Base-by-base conservation (phyloP, 768 basidiomycete species). In the Neoboletus brunneissimus region DNA sequence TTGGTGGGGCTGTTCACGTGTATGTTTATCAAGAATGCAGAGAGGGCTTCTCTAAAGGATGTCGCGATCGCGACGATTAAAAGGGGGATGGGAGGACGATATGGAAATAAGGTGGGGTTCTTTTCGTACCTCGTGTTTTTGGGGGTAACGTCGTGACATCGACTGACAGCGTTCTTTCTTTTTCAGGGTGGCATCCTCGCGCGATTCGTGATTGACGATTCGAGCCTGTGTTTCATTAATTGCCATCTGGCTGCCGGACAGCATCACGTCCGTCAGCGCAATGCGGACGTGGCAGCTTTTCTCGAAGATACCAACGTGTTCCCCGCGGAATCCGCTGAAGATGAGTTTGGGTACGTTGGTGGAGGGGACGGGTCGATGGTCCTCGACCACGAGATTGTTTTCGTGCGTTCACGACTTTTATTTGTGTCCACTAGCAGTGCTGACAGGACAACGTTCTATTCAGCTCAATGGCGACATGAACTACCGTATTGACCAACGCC, bases 241-340 rank as follows among this genome's bases (percentile, higher is more conserved):
- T 94, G 91, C 61, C 96, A 99, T 78, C 81, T 99, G 56, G 96
- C 95, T n/a, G 92, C 93, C 7, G 96, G 96, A 1, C 95, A 98
- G 65, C 81, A 83, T 54, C 88, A 89, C 48, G 81, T 89, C 18
- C 81, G 89, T 1, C 80, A 89, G 58, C 81, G 96, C 18, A 97
- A 97, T 63, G 84, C 87, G 3, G 96, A 99, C 71, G 77, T 94
- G 12, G 87, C 89, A 7, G 88, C 86, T 0, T 89, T 98, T 56
- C 73, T 98, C 56, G 96, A 98, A 64, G 88, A 90, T 58, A 86
- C 86, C 51, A 70, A 80, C 1, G 77, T 94, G 4, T 87, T 95
- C 52, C 75, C 81, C 16, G 60, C 67, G 6, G 77, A 80, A 0
- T 73, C 77, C 11, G 69, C 77, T 0, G 81, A 83, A 5, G 81